Percentiles rank a stretch among this genome's conserved stretches.
Conservation (phyloP, 2,329 filamentous ascomycete genomes). For the Leptographium lundbergii region DNA sequence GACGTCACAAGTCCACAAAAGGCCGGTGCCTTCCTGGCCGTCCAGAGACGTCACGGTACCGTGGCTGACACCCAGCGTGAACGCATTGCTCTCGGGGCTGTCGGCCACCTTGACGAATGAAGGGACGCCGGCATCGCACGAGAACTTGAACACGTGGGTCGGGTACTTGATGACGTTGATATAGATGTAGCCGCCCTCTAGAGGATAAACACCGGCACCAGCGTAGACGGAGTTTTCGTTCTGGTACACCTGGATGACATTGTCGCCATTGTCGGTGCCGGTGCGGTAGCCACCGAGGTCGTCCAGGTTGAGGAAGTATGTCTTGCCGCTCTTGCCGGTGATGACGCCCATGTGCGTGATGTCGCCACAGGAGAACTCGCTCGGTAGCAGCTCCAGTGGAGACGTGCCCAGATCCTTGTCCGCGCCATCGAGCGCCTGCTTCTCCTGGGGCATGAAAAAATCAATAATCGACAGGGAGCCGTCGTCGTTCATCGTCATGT, state of each 20-base stretch:
- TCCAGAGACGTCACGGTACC: constrained; percentile 43
- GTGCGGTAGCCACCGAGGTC: constrained; percentile 36
- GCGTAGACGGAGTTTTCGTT: constrained; percentile 37
- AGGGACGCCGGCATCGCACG: constrained; percentile 35
- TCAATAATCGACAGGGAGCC: constrained; percentile 30
- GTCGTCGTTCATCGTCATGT: constrained; percentile 31
- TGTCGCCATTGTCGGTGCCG: constrained; percentile 27
- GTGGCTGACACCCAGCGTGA: constrained; percentile 42
- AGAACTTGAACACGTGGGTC: constrained; percentile 45
- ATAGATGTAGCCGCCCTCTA: constrained; percentile 35
- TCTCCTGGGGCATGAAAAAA: constrained; percentile 39
- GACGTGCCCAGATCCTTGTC: constrained; percentile 35
- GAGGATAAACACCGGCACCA: constrained; percentile 32
- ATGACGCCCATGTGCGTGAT: constrained; percentile 33
- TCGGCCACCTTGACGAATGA: constrained; percentile 41
- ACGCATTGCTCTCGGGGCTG: constrained; percentile 34
- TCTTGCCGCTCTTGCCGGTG: constrained; percentile 36
- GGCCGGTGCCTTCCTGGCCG: constrained; percentile 38
- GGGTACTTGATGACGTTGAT: constrained; percentile 39
- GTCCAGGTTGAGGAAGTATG: constrained; percentile 34
- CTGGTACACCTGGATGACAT: constrained; percentile 28
- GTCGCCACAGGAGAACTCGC: constrained; percentile 29
- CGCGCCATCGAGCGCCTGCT: constrained; percentile 33
- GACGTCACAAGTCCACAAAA: constrained; percentile 44
- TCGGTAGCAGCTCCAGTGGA: constrained; percentile 29